phyloP scores from a whole-genome alignment of 73 alveolate species.

The Breviolum minutum region DNA sequence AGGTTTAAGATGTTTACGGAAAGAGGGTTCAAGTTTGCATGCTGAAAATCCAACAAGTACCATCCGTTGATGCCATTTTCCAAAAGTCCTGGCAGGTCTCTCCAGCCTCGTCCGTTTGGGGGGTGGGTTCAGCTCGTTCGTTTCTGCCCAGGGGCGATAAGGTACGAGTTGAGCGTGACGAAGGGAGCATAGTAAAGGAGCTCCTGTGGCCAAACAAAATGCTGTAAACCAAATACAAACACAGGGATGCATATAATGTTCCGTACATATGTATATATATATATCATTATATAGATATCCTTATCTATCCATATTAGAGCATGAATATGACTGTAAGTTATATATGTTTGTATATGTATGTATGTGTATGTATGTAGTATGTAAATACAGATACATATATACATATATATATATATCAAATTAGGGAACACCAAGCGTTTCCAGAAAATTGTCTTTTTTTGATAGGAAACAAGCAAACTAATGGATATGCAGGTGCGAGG shows the following conservation, averaged over 20 bases:
- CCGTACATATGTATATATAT: not conserved
- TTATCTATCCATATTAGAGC: too few species aligned
- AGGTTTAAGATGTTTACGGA: not conserved
- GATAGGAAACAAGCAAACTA: too few species aligned
- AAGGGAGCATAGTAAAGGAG: slow-evolving; percentile 70
- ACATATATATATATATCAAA: too few species aligned
- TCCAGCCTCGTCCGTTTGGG: not conserved
- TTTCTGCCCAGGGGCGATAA: slow-evolving; percentile 14
- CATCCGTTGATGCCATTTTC: not conserved
- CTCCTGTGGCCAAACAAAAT: not conserved
- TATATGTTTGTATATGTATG: not conserved
- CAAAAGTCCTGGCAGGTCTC: not conserved
- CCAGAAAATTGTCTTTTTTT: too few species aligned
- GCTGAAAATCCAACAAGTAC: not conserved
- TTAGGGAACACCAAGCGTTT: too few species aligned
- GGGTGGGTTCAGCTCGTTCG: not conserved
- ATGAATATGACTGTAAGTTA: not conserved
- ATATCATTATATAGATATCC: too few species aligned
- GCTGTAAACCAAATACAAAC: not conserved
- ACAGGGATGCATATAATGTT: not conserved
- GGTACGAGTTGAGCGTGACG: slow-evolving; percentile 87
- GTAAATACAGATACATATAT: too few species aligned
- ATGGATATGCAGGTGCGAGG: too few species aligned
- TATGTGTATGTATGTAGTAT: too few species aligned
- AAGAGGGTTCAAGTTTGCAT: too few species aligned